A percentile compares a stretch with the other conserved stretches of the same genome.
Evolutionary conservation across 225 moss, liverwort and hornwort species (phyloP).

Genomic region (Takakia lepidozioides): DNA sequence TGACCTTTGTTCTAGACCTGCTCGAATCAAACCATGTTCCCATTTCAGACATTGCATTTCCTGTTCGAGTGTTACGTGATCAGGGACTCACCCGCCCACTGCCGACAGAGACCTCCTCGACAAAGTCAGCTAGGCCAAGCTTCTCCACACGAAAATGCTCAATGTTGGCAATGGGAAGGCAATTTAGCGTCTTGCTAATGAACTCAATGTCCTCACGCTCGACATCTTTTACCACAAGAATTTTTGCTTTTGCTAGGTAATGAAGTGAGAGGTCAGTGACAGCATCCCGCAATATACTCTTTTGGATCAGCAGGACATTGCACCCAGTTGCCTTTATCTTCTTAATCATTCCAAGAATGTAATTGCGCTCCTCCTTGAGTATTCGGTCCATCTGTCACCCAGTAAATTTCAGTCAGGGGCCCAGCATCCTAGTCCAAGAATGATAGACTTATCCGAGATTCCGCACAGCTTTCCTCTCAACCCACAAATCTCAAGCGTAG

Average conservation of each 20-base stretch:
- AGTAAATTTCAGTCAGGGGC: too few relatives aligned
- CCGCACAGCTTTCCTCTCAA: too few relatives aligned
- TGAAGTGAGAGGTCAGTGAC: constrained; percentile 95
- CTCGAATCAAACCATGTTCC: too few relatives aligned
- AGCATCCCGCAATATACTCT: constrained; percentile 96
- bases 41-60: too few relatives aligned
- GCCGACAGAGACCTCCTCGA: constrained; percentile 85
- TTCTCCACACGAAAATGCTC: constrained; percentile 93
- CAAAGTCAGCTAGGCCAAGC: constrained; percentile 82
- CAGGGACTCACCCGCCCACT: constrained; percentile 77
- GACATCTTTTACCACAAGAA: constrained; percentile 90
- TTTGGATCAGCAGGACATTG: constrained; percentile 82
- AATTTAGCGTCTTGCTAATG: constrained; percentile 88
- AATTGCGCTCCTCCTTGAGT: constrained; percentile 94
- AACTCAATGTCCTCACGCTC: constrained; percentile 96
- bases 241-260: constrained; percentile 94
- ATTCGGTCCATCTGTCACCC: constrained; percentile 98
- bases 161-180: constrained; percentile 89
- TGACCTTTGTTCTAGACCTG: too few relatives aligned
- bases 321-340: constrained; percentile 93
- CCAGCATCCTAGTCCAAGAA: too few relatives aligned
- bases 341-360: constrained; percentile 95
- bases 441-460: too few relatives aligned
- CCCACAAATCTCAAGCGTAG: too few relatives aligned
- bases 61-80: too few relatives aligned